phyloP scores from a whole-genome alignment of 2,329 filamentous ascomycete species.

The Penicillium sp. region DNA sequence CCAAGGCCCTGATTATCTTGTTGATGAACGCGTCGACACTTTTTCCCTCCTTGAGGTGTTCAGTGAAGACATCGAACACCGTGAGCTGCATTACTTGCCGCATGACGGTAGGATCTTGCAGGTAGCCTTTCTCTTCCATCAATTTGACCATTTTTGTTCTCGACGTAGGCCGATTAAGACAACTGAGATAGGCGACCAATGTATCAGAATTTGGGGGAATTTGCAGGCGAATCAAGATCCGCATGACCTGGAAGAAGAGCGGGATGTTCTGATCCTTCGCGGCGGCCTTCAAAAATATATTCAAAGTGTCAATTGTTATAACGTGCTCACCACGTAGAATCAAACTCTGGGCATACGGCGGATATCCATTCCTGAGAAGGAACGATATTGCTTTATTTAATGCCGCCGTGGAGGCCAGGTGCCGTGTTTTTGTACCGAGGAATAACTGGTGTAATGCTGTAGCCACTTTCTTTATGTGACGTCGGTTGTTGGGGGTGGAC shows the following conservation, averaged over 20 bases:
- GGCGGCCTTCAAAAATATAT: slow-evolving; percentile 48
- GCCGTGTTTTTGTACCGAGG: slow-evolving; percentile 31
- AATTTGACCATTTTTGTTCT: slow-evolving; percentile 35
- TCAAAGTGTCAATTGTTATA: slow-evolving; percentile 48
- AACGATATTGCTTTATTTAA: slow-evolving; percentile 47
- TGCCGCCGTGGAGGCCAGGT: slow-evolving; percentile 46
- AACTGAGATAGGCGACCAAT: slow-evolving; percentile 48
- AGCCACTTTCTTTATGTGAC: slow-evolving; percentile 25
- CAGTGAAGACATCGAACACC: slow-evolving; percentile 37
- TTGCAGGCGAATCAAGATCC: slow-evolving; percentile 43
- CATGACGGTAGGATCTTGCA: slow-evolving; percentile 31
- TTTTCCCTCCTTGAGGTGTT: slow-evolving; percentile 39
- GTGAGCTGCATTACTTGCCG: slow-evolving; percentile 36
- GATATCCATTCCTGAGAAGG: slow-evolving; percentile 39
- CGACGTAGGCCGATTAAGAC: slow-evolving; percentile 31
- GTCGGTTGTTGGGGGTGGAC: slow-evolving; percentile 19
- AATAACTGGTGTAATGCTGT: slow-evolving; percentile 40
- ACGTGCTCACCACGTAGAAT: slow-evolving; percentile 43
- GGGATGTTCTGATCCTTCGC: slow-evolving; percentile 45
- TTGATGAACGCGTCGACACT: slow-evolving; percentile 44
- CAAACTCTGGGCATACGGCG: slow-evolving; percentile 37
- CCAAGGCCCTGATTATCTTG: slow-evolving; percentile 42
- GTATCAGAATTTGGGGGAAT: slow-evolving; percentile 47
- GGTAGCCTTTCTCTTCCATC: slow-evolving; percentile 39
- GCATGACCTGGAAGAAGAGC: slow-evolving; percentile 44